A percentile compares a stretch with the other conserved stretches of the same genome.
Evolutionary conservation across 2,329 filamentous ascomycete genomes (phyloP).

Genomic region (Aulographum hederae): DNA sequence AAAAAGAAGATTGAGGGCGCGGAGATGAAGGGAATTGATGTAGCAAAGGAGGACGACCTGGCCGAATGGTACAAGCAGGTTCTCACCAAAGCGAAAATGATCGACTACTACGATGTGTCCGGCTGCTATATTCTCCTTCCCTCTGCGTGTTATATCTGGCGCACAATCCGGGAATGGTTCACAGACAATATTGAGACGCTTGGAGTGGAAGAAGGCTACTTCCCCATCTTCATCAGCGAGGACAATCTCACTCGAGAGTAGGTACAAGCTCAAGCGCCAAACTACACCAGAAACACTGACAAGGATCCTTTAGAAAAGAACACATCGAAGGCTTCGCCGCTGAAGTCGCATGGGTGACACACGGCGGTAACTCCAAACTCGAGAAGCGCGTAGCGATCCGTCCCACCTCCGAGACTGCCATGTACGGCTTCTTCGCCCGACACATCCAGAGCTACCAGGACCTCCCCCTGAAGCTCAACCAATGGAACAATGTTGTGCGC

Average conservation of each 20-base stretch:
- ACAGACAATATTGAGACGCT: slow-evolving; percentile 64
- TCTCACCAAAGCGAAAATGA: slow-evolving; percentile 89
- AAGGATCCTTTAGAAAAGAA: too few relatives aligned
- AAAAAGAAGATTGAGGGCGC: slow-evolving; percentile 38
- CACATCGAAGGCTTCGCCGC: slow-evolving; percentile 96
- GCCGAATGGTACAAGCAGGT: slow-evolving; percentile 95
- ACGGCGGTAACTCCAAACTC: slow-evolving; percentile 74
- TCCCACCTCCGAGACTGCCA: slow-evolving; percentile 58
- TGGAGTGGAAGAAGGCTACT: slow-evolving; percentile 64
- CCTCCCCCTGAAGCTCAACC: slow-evolving; percentile 82
- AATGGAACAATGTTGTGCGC: slow-evolving; percentile 90
- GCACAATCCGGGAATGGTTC: slow-evolving; percentile 40
- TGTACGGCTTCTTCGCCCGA: slow-evolving; percentile 88
- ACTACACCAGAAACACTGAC: too few relatives aligned
- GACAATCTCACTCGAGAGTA: slow-evolving; percentile 75
- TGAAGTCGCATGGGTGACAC: slow-evolving; percentile 71
- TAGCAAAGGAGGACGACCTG: slow-evolving; percentile 72
- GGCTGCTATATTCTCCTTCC: slow-evolving; percentile 86
- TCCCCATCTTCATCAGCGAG: slow-evolving; percentile 85
- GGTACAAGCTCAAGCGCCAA: slow-evolving; percentile 92
- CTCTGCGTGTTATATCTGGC: slow-evolving; percentile 49
- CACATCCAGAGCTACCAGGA: slow-evolving; percentile 96
- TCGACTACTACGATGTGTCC: slow-evolving; percentile 97
- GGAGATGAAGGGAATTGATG: slow-evolving; percentile 58
- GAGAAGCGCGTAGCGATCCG: slow-evolving; percentile 61